phyloP scores from a whole-genome alignment of 345 rosid species.

The Clarkia xantiana region DNA sequence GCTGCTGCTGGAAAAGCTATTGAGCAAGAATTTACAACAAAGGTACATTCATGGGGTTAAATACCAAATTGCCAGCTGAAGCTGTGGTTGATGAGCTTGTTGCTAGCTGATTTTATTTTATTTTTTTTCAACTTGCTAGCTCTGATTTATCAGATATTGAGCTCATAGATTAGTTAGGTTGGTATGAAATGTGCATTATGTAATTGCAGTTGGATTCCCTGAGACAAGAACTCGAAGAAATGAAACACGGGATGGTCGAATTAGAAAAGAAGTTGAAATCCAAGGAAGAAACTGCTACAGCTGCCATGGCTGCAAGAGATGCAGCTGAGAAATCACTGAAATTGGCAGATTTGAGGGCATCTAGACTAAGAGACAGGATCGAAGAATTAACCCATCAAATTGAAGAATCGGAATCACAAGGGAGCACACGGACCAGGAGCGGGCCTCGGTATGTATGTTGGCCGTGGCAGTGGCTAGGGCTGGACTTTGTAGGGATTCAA shows the following conservation, averaged over 20 bases:
- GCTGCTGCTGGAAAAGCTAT: slow-evolving; percentile 96
- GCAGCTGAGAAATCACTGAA: slow-evolving; percentile 93
- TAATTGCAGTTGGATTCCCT: slow-evolving; percentile 42
- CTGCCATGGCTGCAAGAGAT: slow-evolving; percentile 98
- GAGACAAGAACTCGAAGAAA: slow-evolving; percentile 80
- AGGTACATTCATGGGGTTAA: slow-evolving; percentile 28
- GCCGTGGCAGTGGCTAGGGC: slow-evolving; percentile 99
- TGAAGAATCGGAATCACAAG: slow-evolving; percentile 65
- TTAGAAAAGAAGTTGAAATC: slow-evolving; percentile 81
- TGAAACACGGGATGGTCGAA: slow-evolving; percentile 54
- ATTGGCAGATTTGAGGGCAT: slow-evolving; percentile 73
- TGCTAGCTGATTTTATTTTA: too few species aligned
- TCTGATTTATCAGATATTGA: not conserved
- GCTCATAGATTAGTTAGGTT: not conserved
- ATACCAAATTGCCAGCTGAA: too few species aligned
- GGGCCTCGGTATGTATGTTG: slow-evolving; percentile 76
- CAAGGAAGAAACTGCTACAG: slow-evolving; percentile 90
- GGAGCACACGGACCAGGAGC: slow-evolving; percentile 31
- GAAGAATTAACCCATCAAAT: slow-evolving; percentile 76
- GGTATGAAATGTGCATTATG: not conserved
- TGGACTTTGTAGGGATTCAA: slow-evolving; percentile 66
- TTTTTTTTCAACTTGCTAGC: too few species aligned
- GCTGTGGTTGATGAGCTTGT: too few species aligned
- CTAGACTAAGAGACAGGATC: slow-evolving; percentile 82
- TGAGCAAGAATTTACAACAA: slow-evolving; percentile 61